phyloP scores from a whole-genome alignment of 495 filamentous ascomycete species.

The Podospora sp. region DNA sequence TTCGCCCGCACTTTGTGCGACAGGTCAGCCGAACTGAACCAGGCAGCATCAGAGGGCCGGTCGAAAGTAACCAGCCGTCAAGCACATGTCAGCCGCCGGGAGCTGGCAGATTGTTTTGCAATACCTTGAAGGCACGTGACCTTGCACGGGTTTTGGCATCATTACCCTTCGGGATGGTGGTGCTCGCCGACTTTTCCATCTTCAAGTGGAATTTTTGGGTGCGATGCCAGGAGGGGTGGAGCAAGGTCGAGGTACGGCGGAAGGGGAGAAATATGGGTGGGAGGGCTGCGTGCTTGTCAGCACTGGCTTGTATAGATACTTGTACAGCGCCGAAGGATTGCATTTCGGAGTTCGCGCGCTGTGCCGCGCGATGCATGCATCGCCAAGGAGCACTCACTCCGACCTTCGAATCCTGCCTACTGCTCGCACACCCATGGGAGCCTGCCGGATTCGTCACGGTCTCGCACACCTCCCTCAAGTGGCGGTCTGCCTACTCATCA shows the following conservation, averaged over 20 bases:
- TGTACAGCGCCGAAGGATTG: not conserved
- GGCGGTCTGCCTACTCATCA: constrained; percentile 8
- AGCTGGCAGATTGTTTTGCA: not conserved
- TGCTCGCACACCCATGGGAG: not conserved
- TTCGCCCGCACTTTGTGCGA: constrained; percentile 7
- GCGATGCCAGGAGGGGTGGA: no score
- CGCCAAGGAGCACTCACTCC: not conserved
- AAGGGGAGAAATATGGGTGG: not conserved
- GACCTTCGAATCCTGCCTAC: not conserved
- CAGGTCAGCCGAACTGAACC: constrained; percentile 6
- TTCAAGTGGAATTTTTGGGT: no score
- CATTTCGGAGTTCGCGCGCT: not conserved
- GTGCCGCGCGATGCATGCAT: not conserved
- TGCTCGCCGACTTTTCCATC: no score
- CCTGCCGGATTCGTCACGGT: not conserved
- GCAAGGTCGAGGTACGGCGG: not conserved
- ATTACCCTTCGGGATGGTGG: no score
- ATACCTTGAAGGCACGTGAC: no score
- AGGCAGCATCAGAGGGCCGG: not conserved
- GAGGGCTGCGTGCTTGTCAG: not conserved
- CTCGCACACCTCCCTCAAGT: not conserved
- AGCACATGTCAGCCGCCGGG: not conserved
- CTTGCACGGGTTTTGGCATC: no score
- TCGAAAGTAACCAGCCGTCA: constrained; percentile 12
- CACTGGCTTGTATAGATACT: not conserved